Evolutionary conservation across 371 early-diverging fungal species (phyloP), one percentile per base, ranked within the genome.

Genomic region (Rhizopus microsporus): DNA sequence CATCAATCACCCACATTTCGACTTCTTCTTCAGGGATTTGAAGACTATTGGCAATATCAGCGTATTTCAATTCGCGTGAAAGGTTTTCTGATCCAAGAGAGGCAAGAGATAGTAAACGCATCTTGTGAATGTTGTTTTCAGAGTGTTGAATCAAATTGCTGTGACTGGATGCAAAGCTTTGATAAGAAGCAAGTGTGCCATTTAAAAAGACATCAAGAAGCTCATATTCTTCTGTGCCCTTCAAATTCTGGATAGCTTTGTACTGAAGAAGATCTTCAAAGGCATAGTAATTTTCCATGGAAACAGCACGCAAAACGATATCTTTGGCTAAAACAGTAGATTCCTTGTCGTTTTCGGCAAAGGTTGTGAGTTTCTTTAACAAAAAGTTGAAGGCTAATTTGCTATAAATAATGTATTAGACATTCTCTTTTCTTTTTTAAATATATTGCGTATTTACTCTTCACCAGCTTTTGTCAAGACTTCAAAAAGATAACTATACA

Each of bases 1-100:
- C 87, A 72, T 94, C 93, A 73, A 97, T 94, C 17, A 94, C 88
- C 93, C 93, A 93, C 81, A 93, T 72, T 77, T 95, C 95, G 6
- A 95, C 93, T 39, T 94, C 93, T n/a, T 80, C 85, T 56, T 85
- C 87, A 8, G 79, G 72, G 50, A 96, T 85, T 59, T 86, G 86
- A 48, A 96, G 77, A 6, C 83, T 86, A 48, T 80, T 75, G 47
- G 93, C 87, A 53, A 97, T 87, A 17, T 82, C 80, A 49, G 67
- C 67, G 71, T 93, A 95, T 46, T 87, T 72, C 65, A 97, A 72
- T 57, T 84, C 85, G 43, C 82, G 74, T 33, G 85, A 75, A 46
- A 92, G 74, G 65, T 88, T 83, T 61, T 84, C 82, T 6, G 91
- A 87, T 29, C 93, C 93, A 46, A 94, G 71, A 40, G 88, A 84